Conservation (phyloP, 768 basidiomycete genomes). For the Kwoniella pini region DNA sequence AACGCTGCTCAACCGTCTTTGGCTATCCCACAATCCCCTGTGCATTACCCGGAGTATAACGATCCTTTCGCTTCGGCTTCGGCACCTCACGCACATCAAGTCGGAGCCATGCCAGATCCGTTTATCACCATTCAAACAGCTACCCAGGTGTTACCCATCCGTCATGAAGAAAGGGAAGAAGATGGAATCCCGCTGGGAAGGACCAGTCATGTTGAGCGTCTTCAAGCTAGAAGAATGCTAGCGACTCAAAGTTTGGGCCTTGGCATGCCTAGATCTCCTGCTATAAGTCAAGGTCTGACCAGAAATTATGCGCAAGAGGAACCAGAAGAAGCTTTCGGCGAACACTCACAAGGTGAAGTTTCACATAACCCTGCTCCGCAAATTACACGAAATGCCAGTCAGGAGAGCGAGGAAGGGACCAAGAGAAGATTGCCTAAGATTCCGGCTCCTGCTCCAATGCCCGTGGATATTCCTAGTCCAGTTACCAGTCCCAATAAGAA, state of each 20-base stretch:
- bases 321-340: slow-evolving; percentile 15
- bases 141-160: slow-evolving; percentile 32
- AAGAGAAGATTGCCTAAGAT: slow-evolving; percentile 42
- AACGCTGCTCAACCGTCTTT: slow-evolving; percentile 44
- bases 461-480: slow-evolving; percentile 45
- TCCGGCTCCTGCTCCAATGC: slow-evolving; percentile 41
- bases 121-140: slow-evolving; percentile 53
- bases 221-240: slow-evolving; percentile 46
- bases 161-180: slow-evolving; percentile 24
- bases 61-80: slow-evolving; percentile 18
- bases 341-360: too few relatives aligned
- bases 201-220: slow-evolving; percentile 43
- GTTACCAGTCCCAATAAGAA: slow-evolving; percentile 32
- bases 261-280: slow-evolving; percentile 50
- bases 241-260: slow-evolving; percentile 51
- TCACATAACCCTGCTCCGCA: slow-evolving; percentile 4
- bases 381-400: slow-evolving; percentile 11
- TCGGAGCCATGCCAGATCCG: slow-evolving; percentile 50
- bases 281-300: slow-evolving; percentile 25
- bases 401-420: slow-evolving; percentile 10
- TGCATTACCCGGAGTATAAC: slow-evolving; percentile 18
- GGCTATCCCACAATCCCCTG: slow-evolving; percentile 6
- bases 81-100: slow-evolving; percentile 40
- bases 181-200: slow-evolving; percentile 49
- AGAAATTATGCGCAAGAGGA: slow-evolving; percentile 20